A percentile compares a stretch with the other conserved stretches of the same genome.
phyloP scores from a whole-genome alignment of 352 stramenopile species.

The Blastocystis hominis region DNA sequence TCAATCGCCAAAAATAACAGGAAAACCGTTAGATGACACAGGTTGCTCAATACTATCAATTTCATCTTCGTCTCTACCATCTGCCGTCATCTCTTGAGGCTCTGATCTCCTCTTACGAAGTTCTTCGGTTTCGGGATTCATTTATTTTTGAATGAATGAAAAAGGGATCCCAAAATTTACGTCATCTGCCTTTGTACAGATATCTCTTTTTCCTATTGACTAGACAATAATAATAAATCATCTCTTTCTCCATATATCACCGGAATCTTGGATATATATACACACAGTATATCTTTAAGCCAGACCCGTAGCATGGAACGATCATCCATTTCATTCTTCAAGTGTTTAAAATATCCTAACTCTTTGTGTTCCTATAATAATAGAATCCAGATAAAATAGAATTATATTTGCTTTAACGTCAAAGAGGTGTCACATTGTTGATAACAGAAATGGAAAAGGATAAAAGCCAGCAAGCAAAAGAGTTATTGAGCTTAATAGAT shows the following conservation, averaged over 20 bases:
- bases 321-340: too few relatives aligned
- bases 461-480: neutral
- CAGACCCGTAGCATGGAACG: too few relatives aligned
- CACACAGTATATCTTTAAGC: too few relatives aligned
- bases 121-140: conserved; percentile 14
- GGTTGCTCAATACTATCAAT: conserved; percentile 38
- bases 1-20: neutral
- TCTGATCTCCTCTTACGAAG: neutral
- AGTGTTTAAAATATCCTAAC: too few relatives aligned
- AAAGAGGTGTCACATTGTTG: too few relatives aligned
- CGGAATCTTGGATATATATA: too few relatives aligned
- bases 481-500: conserved; percentile 13
- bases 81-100: neutral
- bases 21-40: neutral
- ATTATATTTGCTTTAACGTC: too few relatives aligned
- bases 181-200: neutral
- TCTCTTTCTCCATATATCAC: too few relatives aligned
- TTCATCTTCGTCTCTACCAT: conserved; percentile 52
- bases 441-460: neutral
- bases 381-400: too few relatives aligned
- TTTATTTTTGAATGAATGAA: neutral
- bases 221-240: too few relatives aligned
- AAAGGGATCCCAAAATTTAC: neutral
- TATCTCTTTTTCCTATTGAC: neutral
- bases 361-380: too few relatives aligned